Evolutionary conservation across 495 filamentous ascomycete genomes (phyloP), one percentile per base, ranked within the genome.

Genomic region (Hypoxylon lienhwacheense): DNA sequence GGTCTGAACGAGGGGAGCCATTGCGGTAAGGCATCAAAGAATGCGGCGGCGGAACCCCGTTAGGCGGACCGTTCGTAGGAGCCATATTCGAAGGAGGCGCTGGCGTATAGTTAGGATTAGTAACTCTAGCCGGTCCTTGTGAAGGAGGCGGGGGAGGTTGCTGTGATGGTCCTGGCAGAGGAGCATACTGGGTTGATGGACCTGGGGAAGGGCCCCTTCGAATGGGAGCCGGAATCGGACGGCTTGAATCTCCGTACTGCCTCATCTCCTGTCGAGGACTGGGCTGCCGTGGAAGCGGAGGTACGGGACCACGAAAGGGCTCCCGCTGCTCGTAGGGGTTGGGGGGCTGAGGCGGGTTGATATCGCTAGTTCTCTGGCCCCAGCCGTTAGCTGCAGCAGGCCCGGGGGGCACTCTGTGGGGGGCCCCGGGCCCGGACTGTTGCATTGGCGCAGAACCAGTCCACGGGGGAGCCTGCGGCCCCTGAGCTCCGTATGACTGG

Each of bases 401-500:
- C 10, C 86, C 87, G 16, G 85, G 84, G 22, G 80, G 78, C 42
- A 85, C 80, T 67, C 53, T 76, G 77, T 53, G 86, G 72, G 76
- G 64, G 67, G 59, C 50, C 65, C 76, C 41, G 63, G 76, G 55
- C 66, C 75, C 40, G 61, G 83, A 81, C 50, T 84, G 84, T 17
- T 78, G 82, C 63, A 77, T 82, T 26, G 81, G 84, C 36, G 83
- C 80, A 14, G 80, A 82, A 6, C 81, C 82, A 40, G 84, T 85
- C 90, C 90, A 97, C 63, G 96, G 89, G 47, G 91, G 92, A 19
- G 87, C 89, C n/a, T 81, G 80, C 33, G 82, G 82, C 6, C 82
- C 82, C 55, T 80, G 76, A 43, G 81, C 77, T 21, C 88, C 87
- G 61, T 95, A 92, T 15, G 88, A 85, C 63, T 91, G 87, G 26